Evolutionary conservation across 768 basidiomycete genomes (phyloP).

Genomic region (Coprinellus micaceus): DNA sequence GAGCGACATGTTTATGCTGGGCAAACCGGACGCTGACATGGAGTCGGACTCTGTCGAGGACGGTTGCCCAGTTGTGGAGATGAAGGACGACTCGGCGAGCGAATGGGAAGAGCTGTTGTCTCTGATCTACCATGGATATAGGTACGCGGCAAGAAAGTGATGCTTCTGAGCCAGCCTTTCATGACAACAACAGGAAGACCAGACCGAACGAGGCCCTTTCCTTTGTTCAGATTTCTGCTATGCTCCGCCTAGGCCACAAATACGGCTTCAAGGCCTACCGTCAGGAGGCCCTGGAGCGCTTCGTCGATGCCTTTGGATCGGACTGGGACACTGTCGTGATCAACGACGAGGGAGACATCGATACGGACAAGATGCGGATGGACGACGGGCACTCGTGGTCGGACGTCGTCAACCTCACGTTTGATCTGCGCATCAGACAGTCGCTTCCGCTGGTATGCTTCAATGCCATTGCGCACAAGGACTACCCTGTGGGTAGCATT

Average conservation of each 20-base stretch:
- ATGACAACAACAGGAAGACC: neutral
- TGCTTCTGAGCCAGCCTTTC: neutral
- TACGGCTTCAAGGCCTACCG: neutral
- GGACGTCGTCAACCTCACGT: neutral
- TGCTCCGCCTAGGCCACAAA: constrained; percentile 1
- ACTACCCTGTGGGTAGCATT: neutral
- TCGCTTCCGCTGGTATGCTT: neutral
- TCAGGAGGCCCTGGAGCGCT: neutral
- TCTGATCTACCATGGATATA: neutral
- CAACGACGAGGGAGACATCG: neutral
- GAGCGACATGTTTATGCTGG: constrained; percentile 3
- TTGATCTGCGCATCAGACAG: neutral
- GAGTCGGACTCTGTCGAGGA: neutral
- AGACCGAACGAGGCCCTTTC: neutral
- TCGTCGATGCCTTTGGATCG: neutral
- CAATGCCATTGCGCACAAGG: neutral
- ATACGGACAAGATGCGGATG: neutral
- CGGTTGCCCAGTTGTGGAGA: constrained; percentile 11
- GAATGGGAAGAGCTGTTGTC: neutral
- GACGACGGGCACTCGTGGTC: neutral
- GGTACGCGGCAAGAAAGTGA: neutral
- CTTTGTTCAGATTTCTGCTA: neutral
- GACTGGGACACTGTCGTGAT: neutral
- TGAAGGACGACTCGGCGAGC: neutral
- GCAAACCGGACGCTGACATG: neutral